Evolutionary conservation across 2,329 filamentous ascomycete species (phyloP).

Genomic region (Aspergillus aculeatinus): DNA sequence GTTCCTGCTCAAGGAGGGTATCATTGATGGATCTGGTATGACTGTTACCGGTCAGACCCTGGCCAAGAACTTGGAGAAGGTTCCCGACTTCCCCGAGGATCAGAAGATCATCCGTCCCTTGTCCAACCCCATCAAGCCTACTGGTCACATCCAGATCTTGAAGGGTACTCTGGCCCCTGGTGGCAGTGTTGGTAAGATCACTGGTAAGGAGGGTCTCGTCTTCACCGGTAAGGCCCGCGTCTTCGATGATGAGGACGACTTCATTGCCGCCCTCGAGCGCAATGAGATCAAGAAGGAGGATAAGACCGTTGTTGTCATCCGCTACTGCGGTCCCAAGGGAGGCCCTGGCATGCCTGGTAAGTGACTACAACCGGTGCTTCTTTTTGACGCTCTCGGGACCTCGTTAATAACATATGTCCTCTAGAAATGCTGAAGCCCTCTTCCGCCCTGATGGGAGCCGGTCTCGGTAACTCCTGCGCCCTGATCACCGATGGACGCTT

Average conservation of each 20-base stretch:
- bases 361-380: background rate
- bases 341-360: slow-evolving; percentile 64
- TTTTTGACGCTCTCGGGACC: too few relatives aligned
- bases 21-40: slow-evolving; percentile 60
- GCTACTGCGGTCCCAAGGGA: slow-evolving; percentile 52
- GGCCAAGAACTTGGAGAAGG: slow-evolving; percentile 58
- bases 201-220: slow-evolving; percentile 68
- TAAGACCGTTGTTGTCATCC: slow-evolving; percentile 74
- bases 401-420: background rate
- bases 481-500: slow-evolving; percentile 67
- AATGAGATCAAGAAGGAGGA: slow-evolving; percentile 72
- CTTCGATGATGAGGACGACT: slow-evolving; percentile 68
- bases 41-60: slow-evolving; percentile 61
- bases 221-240: slow-evolving; percentile 70
- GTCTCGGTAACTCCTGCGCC: slow-evolving; percentile 66
- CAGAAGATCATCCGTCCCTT: slow-evolving; percentile 70
- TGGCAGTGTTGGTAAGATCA: slow-evolving; percentile 70
- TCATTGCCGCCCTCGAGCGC: slow-evolving; percentile 65
- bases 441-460: slow-evolving; percentile 72
- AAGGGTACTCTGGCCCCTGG: slow-evolving; percentile 68
- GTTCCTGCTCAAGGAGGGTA: slow-evolving; percentile 57
- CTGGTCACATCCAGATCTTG: slow-evolving; percentile 72
- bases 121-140: slow-evolving; percentile 66
- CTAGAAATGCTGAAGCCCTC: slow-evolving; percentile 67
- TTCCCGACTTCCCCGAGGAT: slow-evolving; percentile 63